These are phyloP conservation scores for Davidsoniella virescens DNA, from an alignment of 2,329 filamentous ascomycete genomes.

Conservation along the genomic window DNA sequence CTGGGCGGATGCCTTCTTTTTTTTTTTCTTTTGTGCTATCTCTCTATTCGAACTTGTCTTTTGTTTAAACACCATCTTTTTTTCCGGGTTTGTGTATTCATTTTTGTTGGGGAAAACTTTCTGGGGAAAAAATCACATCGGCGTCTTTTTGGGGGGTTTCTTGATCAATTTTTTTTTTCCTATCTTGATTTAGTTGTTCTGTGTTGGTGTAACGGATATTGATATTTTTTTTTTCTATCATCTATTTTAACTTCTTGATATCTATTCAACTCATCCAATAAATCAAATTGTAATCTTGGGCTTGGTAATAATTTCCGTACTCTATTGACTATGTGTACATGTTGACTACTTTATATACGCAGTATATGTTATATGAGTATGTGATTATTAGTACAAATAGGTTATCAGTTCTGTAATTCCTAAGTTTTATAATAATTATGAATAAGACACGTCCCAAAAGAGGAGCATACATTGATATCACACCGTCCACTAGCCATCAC, in stretches of 20 bases:
- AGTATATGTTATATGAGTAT: no score
- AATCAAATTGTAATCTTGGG: background rate
- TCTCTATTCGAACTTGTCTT: conserved; percentile 1
- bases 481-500: no score
- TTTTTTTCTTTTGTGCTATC: background rate
- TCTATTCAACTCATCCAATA: background rate
- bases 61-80: background rate
- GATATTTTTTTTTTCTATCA: background rate
- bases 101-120: background rate
- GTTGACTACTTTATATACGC: no score
- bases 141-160: background rate
- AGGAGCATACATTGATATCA: no score
- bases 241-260: background rate
- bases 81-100: background rate
- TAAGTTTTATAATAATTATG: background rate
- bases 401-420: conserved; percentile 5
- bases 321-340: no score
- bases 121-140: background rate
- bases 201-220: background rate
- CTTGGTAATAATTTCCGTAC: background rate
- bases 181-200: background rate
- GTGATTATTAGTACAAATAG: no score
- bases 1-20: background rate
- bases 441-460: no score
- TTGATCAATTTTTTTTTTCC: background rate